phyloP scores from a whole-genome alignment of 2,329 filamentous ascomycete species.

The Chaetomium sp. region DNA sequence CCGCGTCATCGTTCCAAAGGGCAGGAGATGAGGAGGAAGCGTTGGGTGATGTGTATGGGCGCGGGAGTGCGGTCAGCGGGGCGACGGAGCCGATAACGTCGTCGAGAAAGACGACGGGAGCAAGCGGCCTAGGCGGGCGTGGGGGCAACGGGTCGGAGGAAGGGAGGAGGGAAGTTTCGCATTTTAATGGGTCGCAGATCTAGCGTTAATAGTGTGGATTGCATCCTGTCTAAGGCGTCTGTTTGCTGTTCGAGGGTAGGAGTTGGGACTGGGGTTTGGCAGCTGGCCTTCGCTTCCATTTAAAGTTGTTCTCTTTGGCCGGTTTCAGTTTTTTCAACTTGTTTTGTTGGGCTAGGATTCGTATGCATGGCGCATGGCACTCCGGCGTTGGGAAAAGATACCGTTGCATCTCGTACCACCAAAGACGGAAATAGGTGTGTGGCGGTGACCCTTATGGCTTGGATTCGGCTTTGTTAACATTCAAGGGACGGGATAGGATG shows the following conservation, averaged over 20 bases:
- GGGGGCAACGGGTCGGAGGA: too few species aligned
- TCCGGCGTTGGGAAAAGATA: constrained; percentile 7
- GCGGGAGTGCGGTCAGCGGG: constrained; percentile 12
- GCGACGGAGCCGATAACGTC: neutral
- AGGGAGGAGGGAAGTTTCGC: constrained; percentile 2
- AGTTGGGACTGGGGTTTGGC: neutral
- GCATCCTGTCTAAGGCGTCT: neutral
- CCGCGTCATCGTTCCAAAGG: too few species aligned
- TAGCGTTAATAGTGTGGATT: neutral
- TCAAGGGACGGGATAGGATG: neutral
- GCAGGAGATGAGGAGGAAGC: constrained; percentile 29
- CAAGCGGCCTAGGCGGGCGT: neutral
- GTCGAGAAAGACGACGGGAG: constrained; percentile 7
- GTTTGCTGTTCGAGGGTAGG: neutral
- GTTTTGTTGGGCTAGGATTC: neutral
- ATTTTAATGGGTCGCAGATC: constrained; percentile 8
- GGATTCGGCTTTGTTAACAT: neutral
- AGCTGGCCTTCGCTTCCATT: too few species aligned
- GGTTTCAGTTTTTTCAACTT: neutral
- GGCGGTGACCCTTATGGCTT: neutral
- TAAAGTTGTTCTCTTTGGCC: neutral
- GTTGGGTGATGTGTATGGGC: constrained; percentile 9
- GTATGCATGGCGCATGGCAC: neutral
- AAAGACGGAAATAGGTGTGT: neutral
- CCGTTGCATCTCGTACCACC: neutral